These are phyloP conservation scores for Eucalyptus tenuipes DNA, from an alignment of 345 rosid species.

Conservation along the genomic window DNA sequence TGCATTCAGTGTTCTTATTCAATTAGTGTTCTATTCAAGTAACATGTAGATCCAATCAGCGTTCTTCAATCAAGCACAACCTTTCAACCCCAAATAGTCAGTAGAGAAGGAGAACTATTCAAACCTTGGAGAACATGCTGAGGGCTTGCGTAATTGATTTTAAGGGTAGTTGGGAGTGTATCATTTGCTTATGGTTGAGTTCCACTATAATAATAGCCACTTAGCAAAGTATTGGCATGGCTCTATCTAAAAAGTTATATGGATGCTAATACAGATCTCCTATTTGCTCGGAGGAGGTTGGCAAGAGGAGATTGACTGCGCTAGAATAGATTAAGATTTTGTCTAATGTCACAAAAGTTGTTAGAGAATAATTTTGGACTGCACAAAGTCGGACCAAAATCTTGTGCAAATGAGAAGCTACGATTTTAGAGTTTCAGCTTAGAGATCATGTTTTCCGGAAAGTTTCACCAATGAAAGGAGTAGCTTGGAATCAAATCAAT, in stretches of 20 bases:
- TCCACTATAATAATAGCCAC: background rate
- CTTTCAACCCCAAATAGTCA: background rate
- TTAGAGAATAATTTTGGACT: background rate
- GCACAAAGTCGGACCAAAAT: background rate
- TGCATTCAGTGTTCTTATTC: background rate
- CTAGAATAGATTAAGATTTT: background rate
- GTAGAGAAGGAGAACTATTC: background rate
- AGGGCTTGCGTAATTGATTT: background rate
- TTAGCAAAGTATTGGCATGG: background rate
- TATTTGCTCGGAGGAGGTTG: background rate
- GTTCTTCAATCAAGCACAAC: background rate
- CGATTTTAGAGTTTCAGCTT: background rate
- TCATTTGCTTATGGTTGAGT: background rate
- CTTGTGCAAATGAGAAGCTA: background rate
- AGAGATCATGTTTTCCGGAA: background rate
- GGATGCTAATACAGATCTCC: background rate
- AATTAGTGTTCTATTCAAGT: background rate
- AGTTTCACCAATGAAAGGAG: background rate
- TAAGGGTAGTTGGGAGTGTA: background rate
- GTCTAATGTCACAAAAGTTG: background rate
- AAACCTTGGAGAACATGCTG: background rate
- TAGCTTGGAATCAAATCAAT: background rate
- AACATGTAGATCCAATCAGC: background rate
- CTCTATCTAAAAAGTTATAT: background rate
- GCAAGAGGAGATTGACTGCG: background rate